Evolutionary conservation across 768 basidiomycete genomes (phyloP).

Genomic region (Tylopilus intermedius): DNA sequence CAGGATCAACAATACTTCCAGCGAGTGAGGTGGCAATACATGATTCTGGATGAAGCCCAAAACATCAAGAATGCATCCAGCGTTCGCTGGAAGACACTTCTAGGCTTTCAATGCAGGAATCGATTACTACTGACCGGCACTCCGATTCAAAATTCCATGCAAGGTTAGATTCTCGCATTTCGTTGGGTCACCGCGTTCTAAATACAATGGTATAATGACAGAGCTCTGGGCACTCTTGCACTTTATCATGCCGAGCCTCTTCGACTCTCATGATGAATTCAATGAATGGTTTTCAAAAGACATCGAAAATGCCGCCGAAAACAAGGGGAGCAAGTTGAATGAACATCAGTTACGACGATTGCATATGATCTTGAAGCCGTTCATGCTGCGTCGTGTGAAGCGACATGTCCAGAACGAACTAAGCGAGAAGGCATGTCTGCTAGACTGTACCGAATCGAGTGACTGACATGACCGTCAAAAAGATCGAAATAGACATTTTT

Average conservation of each 20-base stretch:
- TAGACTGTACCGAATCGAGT: slow-evolving; percentile 58
- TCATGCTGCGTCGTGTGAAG: slow-evolving; percentile 97
- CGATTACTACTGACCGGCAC: slow-evolving; percentile 93
- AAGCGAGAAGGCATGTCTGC: slow-evolving; percentile 79
- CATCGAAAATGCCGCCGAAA: slow-evolving; percentile 92
- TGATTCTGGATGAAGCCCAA: slow-evolving; percentile 99
- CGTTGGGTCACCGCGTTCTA: neutral
- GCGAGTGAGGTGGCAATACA: slow-evolving; percentile 98
- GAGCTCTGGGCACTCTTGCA: slow-evolving; percentile 98
- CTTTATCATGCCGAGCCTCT: slow-evolving; percentile 99
- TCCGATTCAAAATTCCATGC: slow-evolving; percentile 99
- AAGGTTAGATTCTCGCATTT: slow-evolving; percentile 51
- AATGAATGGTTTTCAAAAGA: slow-evolving; percentile 99
- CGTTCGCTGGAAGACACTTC: slow-evolving; percentile 93
- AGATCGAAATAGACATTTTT: slow-evolving; percentile 96
- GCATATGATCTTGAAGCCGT: slow-evolving; percentile 98
- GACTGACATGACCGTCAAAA: slow-evolving; percentile 65
- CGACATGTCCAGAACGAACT: slow-evolving; percentile 99
- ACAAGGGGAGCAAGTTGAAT: slow-evolving; percentile 86
- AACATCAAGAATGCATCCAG: slow-evolving; percentile 98
- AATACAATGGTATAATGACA: slow-evolving; percentile 27
- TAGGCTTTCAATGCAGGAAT: slow-evolving; percentile 95
- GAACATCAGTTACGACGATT: slow-evolving; percentile 91
- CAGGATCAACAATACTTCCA: slow-evolving; percentile 98
- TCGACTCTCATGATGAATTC: slow-evolving; percentile 99